A percentile compares a stretch with the other conserved stretches of the same genome.
phyloP scores from a whole-genome alignment of 83 land plant species.

The Picea abies region DNA sequence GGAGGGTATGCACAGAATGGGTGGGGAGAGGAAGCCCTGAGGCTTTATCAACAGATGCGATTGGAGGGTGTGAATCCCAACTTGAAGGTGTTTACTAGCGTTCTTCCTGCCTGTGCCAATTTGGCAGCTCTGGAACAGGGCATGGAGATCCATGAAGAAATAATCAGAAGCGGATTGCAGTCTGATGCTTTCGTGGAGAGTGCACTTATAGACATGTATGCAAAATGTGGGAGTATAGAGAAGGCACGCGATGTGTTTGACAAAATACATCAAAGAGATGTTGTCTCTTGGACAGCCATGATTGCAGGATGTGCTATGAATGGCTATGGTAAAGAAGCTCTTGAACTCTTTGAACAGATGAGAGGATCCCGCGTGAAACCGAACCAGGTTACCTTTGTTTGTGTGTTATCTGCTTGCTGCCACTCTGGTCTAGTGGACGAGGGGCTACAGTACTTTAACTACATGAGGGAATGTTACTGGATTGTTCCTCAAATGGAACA shows the following conservation, averaged over 20 bases:
- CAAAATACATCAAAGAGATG: neutral
- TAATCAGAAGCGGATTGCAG: too few species aligned
- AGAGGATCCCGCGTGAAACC: neutral
- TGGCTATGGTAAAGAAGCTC: neutral
- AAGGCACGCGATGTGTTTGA: neutral
- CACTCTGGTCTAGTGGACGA: neutral
- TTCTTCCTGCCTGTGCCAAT: slow-evolving; percentile 27
- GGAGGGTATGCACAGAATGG: slow-evolving; percentile 7
- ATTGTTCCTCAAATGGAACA: neutral
- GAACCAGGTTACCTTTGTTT: neutral
- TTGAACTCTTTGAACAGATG: neutral
- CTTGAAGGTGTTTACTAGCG: slow-evolving; percentile 5
- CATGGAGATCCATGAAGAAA: too few species aligned
- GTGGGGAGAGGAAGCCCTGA: slow-evolving; percentile 12
- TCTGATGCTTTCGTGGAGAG: too few species aligned
- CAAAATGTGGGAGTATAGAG: too few species aligned
- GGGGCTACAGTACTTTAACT: neutral
- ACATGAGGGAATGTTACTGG: neutral
- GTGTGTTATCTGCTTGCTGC: slow-evolving; percentile 5
- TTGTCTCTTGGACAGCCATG: neutral
- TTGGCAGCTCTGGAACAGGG: slow-evolving; percentile 4
- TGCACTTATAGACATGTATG: too few species aligned
- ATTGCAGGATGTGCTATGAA: neutral
- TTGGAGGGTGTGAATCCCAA: slow-evolving; percentile 16
- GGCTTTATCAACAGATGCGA: slow-evolving; percentile 14